These are phyloP conservation scores for Dendrothele bispora DNA, from an alignment of 768 basidiomycete genomes.

Conservation along the genomic window DNA sequence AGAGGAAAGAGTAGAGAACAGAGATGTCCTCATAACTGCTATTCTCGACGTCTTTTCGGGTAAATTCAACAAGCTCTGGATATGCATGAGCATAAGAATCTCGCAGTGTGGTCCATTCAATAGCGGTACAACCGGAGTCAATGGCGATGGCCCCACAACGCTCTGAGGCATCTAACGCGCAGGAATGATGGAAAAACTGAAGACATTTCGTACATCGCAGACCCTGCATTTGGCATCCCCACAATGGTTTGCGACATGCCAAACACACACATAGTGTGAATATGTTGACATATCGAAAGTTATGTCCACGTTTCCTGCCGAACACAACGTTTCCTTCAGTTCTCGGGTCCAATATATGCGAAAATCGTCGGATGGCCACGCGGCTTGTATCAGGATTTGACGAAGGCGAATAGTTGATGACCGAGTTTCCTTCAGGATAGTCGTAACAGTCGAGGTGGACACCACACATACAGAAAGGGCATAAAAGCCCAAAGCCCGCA, in stretches of 20 bases:
- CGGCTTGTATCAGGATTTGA: conserved; percentile 49
- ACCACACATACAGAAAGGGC: conserved; percentile 66
- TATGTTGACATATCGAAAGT: conserved; percentile 58
- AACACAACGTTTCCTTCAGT: conserved; percentile 17
- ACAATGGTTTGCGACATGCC: conserved; percentile 66
- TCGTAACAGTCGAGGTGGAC: conserved; percentile 84
- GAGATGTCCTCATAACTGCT: conserved; percentile 70
- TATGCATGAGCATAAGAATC: conserved; percentile 59
- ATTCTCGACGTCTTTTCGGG: conserved; percentile 44
- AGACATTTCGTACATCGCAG: conserved; percentile 63
- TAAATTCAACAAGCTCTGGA: conserved; percentile 39
- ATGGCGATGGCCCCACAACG: conserved; percentile 39
- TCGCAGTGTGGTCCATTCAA: conserved; percentile 53
- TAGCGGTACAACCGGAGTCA: conserved; percentile 47
- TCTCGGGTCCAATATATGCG: conserved; percentile 38
- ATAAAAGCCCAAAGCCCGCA: conserved; percentile 69
- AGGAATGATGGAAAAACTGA: conserved; percentile 58
- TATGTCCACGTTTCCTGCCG: conserved; percentile 40
- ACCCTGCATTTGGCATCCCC: conserved; percentile 68
- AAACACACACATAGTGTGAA: conserved; percentile 77
- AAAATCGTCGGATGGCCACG: conserved; percentile 65
- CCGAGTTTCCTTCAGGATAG: conserved; percentile 59
- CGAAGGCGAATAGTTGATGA: conserved; percentile 50
- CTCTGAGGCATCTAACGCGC: conserved; percentile 33
- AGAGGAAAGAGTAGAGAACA: conserved; percentile 56